Conservation (phyloP, 2,329 filamentous ascomycete species). For the Alternaria alternata region DNA sequence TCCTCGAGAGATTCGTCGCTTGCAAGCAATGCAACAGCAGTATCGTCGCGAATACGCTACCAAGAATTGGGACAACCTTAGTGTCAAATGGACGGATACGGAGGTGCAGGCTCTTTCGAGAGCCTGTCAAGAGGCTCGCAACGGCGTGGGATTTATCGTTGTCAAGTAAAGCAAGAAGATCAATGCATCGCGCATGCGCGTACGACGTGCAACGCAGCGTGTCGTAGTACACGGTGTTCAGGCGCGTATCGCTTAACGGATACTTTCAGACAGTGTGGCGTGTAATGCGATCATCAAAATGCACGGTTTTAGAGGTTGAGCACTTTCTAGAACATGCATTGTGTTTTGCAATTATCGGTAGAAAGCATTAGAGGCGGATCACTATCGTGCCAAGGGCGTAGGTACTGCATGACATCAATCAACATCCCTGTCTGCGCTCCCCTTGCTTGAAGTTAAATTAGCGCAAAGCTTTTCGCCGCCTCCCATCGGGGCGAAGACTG, state of each 20-base stretch:
- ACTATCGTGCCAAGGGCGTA: background rate
- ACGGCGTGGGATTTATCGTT: conserved; percentile 66
- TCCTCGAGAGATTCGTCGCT: conserved; percentile 63
- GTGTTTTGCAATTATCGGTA: background rate
- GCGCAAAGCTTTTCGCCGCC: conserved; percentile 16
- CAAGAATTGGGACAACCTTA: conserved; percentile 70
- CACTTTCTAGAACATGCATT: conserved; percentile 1
- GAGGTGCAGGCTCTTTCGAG: conserved; percentile 67
- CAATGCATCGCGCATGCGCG: conserved; percentile 42
- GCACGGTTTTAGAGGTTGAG: conserved; percentile 16
- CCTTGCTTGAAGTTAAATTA: conserved; percentile 19
- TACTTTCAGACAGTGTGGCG: conserved; percentile 13
- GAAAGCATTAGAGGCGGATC: conserved; percentile 3
- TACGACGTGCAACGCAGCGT: conserved; percentile 25
- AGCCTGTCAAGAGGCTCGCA: conserved; percentile 64
- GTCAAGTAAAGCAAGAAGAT: conserved; percentile 60
- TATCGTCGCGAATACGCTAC: conserved; percentile 66
- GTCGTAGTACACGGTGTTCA: conserved; percentile 35
- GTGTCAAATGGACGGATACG: conserved; percentile 69
- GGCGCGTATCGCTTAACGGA: conserved; percentile 22
- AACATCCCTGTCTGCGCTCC: conserved; percentile 16
- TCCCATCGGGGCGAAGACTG: conserved; percentile 17
- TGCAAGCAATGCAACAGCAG: conserved; percentile 64
- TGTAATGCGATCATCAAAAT: conserved; percentile 15
- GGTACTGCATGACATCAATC: conserved; percentile 10